These are phyloP conservation scores for Trametes hirsuta DNA, from an alignment of 1,284 basidiomycete species.

Conservation along the genomic window DNA sequence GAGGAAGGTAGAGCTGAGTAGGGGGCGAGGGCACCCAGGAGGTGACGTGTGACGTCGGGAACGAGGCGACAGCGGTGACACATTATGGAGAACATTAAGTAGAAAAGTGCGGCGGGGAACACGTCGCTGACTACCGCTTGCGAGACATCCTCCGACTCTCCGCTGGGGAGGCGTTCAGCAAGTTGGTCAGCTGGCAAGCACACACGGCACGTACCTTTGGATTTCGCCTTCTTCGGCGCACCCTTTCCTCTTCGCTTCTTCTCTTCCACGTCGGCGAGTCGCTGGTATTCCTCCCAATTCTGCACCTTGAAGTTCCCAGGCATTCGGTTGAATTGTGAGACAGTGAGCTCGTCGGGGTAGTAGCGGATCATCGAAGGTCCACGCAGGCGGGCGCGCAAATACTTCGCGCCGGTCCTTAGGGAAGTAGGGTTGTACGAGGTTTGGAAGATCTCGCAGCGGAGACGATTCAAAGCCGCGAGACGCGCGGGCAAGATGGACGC, in stretches of 20 bases:
- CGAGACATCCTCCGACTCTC: constrained; percentile 48
- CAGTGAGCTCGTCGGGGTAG: constrained; percentile 63
- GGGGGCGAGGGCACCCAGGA: background rate
- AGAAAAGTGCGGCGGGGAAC: background rate
- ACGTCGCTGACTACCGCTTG: constrained; percentile 37
- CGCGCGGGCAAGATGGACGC: constrained; percentile 45
- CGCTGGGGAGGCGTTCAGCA: constrained; percentile 30
- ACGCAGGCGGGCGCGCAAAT: constrained; percentile 73
- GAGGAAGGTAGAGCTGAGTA: too few relatives aligned
- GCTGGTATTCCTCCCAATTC: constrained; percentile 64
- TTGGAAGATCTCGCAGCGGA: constrained; percentile 78
- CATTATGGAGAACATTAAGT: background rate
- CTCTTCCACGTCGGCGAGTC: constrained; percentile 68
- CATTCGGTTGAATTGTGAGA: constrained; percentile 54
- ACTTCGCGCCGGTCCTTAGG: constrained; percentile 82
- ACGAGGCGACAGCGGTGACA: background rate
- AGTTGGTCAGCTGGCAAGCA: background rate
- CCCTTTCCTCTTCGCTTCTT: constrained; percentile 79
- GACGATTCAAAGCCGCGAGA: constrained; percentile 54
- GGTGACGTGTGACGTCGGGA: background rate
- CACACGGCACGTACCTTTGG: constrained; percentile 52
- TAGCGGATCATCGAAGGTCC: constrained; percentile 82
- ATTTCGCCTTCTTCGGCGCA: constrained; percentile 76
- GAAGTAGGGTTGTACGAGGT: constrained; percentile 83
- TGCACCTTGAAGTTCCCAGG: constrained; percentile 53